Percentiles rank a stretch among this genome's conserved stretches.
Evolutionary conservation across 2,329 filamentous ascomycete species (phyloP).

Genomic region (Penicillium sp.): DNA sequence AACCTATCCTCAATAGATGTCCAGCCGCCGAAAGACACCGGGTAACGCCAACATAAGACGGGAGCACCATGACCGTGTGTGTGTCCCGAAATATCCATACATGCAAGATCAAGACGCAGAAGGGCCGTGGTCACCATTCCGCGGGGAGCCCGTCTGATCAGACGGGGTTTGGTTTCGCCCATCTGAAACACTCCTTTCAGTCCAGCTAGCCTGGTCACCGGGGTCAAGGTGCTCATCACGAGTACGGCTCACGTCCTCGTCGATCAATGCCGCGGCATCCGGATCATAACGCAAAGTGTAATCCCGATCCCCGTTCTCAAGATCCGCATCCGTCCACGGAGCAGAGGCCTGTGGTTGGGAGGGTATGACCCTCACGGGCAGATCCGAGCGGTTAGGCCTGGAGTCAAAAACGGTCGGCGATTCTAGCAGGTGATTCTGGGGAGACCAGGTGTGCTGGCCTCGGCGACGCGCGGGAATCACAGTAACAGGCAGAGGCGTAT

Average conservation of each 20-base stretch:
- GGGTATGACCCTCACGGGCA: slow-evolving; percentile 61
- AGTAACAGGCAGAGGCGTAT: slow-evolving; percentile 56
- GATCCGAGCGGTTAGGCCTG: slow-evolving; percentile 18
- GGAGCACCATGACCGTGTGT: background rate
- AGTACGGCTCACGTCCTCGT: slow-evolving; percentile 25
- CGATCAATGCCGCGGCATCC: slow-evolving; percentile 41
- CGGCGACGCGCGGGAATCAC: slow-evolving; percentile 62
- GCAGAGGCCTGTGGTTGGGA: slow-evolving; percentile 57
- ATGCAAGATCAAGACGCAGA: slow-evolving; percentile 1
- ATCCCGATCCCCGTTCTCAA: slow-evolving; percentile 28
- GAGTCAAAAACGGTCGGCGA: slow-evolving; percentile 16
- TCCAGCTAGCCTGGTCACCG: slow-evolving; percentile 22
- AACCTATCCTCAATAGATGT: background rate
- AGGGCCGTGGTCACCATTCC: background rate
- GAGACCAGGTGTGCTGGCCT: slow-evolving; percentile 58
- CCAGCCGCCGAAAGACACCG: background rate
- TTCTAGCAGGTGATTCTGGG: slow-evolving; percentile 37
- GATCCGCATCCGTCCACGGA: slow-evolving; percentile 55
- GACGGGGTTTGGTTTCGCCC: slow-evolving; percentile 8
- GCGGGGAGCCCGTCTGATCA: background rate
- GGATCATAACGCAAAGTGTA: slow-evolving; percentile 43
- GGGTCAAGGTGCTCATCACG: slow-evolving; percentile 6
- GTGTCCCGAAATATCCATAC: no score
- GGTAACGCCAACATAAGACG: background rate
- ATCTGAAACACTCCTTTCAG: slow-evolving; percentile 19